Evolutionary conservation across 176 grass and related monocot species (phyloP), one percentile per base, ranked within the genome.

Genomic region (Oryza rufipogon): DNA sequence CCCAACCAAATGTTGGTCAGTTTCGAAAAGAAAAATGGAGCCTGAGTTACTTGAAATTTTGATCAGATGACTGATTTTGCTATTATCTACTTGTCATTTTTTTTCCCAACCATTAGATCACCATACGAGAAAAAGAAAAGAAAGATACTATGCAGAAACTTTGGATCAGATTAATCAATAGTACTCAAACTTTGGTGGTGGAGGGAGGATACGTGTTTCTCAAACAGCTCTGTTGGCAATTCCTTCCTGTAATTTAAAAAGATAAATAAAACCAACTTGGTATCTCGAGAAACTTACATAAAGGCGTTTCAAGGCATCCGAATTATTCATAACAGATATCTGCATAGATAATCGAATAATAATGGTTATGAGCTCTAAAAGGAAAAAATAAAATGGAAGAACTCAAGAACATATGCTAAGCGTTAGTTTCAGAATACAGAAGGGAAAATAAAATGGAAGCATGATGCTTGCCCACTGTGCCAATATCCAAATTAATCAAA

Each of bases 221-320:
- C 95, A 90, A 73, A 94, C 90, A 80, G 95, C 92, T 91, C 92
- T 94, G 69, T 97, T 94, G 56, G 92, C 80, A 68, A 97, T 91
- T 88, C 92, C 95, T 83, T 77, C 90, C 92, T 94, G 86, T 86
- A 89, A 23, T 23, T 23, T 23, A 23, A 0, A 23, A 23, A 23
- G 23, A 23, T 23, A 23, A 23, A 23, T 23, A 23, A 23, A 23
- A 23, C 39, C 67, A 60, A 74, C 41, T 68, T 25, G 20, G 13
- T 58, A 73, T 61, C 36, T 23, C 38, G 78, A 64, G 2, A 87
- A 61, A 86, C 88, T 89, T 97, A 97, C 95, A 72, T 82, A 87
- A 86, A 94, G 88, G 75, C 78, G 71, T 19, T 70, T 74, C 45
- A 94, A 80, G 58, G 88, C 95, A 86, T 92, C 92, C 32, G 75